Percentiles rank a stretch among this genome's conserved stretches.
Evolutionary conservation across 805 yeast genomes (phyloP).

Genomic region (Candida suzukii): DNA sequence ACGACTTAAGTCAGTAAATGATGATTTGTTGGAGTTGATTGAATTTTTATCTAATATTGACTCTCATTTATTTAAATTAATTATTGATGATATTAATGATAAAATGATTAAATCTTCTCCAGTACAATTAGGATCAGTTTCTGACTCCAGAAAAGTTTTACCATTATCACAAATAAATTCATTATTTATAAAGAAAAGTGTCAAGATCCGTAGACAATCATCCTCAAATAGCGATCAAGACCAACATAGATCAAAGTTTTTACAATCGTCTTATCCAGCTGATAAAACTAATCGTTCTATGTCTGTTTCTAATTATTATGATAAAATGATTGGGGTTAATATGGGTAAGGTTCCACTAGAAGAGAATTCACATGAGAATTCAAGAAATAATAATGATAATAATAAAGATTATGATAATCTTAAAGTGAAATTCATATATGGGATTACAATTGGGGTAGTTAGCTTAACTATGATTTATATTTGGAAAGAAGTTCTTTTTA

Average conservation of each 20-base stretch:
- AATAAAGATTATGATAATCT: conserved; percentile 3
- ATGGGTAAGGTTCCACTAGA: background rate
- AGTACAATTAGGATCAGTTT: background rate
- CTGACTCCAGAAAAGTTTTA: background rate
- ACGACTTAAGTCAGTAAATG: conserved; percentile 17
- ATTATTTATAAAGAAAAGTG: conserved; percentile 5
- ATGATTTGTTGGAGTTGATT: conserved; percentile 25
- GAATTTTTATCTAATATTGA: conserved; percentile 23
- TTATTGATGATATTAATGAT: conserved; percentile 5
- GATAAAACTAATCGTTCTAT: background rate
- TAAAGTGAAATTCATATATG: conserved; percentile 14
- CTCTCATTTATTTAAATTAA: conserved; percentile 8
- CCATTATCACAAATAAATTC: conserved; percentile 16
- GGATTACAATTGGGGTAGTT: conserved; percentile 22
- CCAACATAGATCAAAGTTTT: too few relatives aligned
- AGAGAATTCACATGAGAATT: background rate
- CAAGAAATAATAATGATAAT: background rate
- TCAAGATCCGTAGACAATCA: background rate
- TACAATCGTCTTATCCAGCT: too few relatives aligned
- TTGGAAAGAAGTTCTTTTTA: conserved; percentile 14
- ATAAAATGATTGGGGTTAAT: background rate
- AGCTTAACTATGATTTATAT: conserved; percentile 21
- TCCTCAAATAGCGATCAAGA: background rate
- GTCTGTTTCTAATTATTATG: background rate
- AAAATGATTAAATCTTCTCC: conserved; percentile 2